Conservation (phyloP, 140 eudicot species). For the Oenanthe javanica region DNA sequence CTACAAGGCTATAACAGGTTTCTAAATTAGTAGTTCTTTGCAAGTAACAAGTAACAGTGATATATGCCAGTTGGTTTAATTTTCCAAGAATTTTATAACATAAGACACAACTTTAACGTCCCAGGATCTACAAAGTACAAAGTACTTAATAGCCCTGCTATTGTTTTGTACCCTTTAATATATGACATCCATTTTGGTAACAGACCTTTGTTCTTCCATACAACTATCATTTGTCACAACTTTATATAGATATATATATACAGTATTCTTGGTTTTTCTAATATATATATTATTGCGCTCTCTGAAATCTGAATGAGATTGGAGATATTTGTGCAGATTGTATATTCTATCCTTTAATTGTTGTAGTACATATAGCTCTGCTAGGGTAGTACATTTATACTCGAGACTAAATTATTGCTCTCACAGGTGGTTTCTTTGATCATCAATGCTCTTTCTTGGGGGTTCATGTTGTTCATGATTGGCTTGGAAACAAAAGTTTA, state of each 20-base stretch:
- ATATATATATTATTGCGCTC: too few species aligned
- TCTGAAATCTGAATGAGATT: too few species aligned
- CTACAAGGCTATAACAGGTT: background rate
- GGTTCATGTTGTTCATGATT: constrained; percentile 53
- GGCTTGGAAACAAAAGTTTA: constrained; percentile 71
- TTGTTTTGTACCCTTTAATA: background rate
- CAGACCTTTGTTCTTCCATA: background rate
- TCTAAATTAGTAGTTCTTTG: background rate
- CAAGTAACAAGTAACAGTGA: background rate
- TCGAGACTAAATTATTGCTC: constrained; percentile 7
- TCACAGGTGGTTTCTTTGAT: constrained; percentile 55
- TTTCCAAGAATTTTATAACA: background rate
- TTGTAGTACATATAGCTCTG: background rate
- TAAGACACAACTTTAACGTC: background rate
- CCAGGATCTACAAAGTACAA: background rate
- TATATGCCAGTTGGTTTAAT: background rate
- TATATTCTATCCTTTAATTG: background rate
- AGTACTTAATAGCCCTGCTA: background rate
- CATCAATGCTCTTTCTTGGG: constrained; percentile 75
- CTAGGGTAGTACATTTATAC: background rate
- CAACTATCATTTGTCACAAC: background rate
- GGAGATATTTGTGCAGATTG: background rate
- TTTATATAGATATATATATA: background rate
- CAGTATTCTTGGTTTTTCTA: too few species aligned
- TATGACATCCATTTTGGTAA: background rate